phyloP scores from a whole-genome alignment of 345 rosid species.

The Jatropha curcas region DNA sequence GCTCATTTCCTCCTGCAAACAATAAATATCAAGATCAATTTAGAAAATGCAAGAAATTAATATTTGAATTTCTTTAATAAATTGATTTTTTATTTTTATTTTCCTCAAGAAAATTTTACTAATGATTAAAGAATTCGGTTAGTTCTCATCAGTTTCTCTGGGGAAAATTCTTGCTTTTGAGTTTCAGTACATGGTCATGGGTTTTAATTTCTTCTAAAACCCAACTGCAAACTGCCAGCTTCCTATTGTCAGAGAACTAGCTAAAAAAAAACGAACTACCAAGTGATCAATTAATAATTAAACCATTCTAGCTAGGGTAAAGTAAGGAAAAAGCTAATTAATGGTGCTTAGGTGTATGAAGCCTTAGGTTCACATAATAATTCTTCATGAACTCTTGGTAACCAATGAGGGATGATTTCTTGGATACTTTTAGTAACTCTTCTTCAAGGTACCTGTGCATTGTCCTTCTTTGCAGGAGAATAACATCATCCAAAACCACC shows the following conservation, averaged over 20 bases:
- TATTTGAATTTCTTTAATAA: too few relatives aligned
- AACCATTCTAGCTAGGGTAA: not conserved
- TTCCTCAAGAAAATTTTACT: not conserved
- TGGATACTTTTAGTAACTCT: conserved; percentile 17
- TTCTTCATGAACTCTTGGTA: conserved; percentile 66
- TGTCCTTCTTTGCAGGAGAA: conserved; percentile 20
- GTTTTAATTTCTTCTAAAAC: conserved; percentile 2
- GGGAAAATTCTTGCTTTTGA: not conserved
- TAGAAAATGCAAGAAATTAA: not conserved
- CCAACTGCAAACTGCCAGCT: too few relatives aligned
- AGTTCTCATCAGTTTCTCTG: not conserved
- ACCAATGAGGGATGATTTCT: conserved; percentile 27
- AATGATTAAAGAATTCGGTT: not conserved
- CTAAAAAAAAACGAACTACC: not conserved
- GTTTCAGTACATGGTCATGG: not conserved
- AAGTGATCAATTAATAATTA: not conserved
- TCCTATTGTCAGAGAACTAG: conserved; percentile 1
- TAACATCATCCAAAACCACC: conserved; percentile 1
- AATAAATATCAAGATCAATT: not conserved
- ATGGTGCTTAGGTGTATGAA: conserved; percentile 40
- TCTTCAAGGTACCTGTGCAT: conserved; percentile 24
- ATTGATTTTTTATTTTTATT: not conserved
- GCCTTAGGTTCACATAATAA: conserved; percentile 59
- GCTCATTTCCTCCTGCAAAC: conserved; percentile 16
- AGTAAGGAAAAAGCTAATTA: too few relatives aligned